Conservation (phyloP, 495 filamentous ascomycete species). For the Penicillium subrubescens region DNA sequence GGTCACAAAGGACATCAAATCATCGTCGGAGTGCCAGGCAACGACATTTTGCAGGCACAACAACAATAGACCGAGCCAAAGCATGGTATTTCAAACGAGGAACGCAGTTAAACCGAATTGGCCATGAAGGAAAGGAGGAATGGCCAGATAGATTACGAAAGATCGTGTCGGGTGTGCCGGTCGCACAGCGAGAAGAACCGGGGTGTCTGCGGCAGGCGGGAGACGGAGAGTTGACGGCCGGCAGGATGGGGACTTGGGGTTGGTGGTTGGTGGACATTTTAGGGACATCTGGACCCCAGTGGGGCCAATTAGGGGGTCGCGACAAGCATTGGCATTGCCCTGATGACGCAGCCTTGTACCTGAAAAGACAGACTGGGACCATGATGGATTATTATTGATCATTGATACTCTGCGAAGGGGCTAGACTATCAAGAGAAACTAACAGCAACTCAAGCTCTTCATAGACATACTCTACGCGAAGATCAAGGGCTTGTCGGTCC, state of each 20-base stretch:
- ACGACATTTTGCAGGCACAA: slow-evolving; percentile 17
- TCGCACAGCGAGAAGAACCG: neutral
- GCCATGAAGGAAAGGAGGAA: slow-evolving; percentile 15
- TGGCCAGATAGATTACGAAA: neutral
- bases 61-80: slow-evolving; percentile 20
- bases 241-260: neutral
- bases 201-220: neutral
- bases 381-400: no score
- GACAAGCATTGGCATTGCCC: slow-evolving; percentile 10
- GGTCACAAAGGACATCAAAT: slow-evolving; percentile 28
- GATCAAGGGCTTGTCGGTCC: neutral
- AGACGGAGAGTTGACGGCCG: neutral
- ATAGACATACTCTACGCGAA: neutral
- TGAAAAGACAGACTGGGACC: neutral
- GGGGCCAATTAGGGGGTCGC: slow-evolving; percentile 8
- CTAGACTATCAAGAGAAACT: neutral
- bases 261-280: neutral
- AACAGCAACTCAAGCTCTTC: neutral
- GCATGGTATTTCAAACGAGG: slow-evolving; percentile 21
- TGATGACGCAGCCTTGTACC: slow-evolving; percentile 8
- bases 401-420: neutral
- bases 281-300: neutral
- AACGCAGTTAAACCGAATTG: slow-evolving; percentile 13
- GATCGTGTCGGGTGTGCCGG: neutral
- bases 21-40: slow-evolving; percentile 23